Evolutionary conservation across 805 yeast genomes (phyloP).

Genomic region (Yarrowia bubula): DNA sequence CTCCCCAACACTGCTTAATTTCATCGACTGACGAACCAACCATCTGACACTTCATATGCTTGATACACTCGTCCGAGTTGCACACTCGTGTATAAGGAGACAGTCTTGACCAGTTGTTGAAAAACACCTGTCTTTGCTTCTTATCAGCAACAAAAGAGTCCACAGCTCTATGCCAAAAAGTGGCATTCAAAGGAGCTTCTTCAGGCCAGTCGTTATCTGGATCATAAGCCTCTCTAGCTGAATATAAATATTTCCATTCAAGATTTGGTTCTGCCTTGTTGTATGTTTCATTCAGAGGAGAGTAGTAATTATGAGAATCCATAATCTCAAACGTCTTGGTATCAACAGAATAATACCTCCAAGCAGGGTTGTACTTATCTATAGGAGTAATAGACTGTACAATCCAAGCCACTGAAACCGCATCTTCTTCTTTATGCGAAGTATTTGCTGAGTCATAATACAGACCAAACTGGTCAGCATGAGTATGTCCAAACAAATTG

Average conservation of each 20-base stretch:
- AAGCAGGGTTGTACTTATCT: slow-evolving; percentile 60
- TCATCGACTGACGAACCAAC: background rate
- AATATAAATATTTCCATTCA: slow-evolving; percentile 59
- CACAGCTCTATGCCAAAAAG: slow-evolving; percentile 54
- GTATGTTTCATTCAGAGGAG: slow-evolving; percentile 55
- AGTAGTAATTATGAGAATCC: slow-evolving; percentile 58
- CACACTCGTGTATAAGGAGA: background rate
- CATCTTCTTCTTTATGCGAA: slow-evolving; percentile 36
- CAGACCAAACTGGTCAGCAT: slow-evolving; percentile 62
- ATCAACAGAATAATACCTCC: slow-evolving; percentile 72
- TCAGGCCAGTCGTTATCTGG: slow-evolving; percentile 60
- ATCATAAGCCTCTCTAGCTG: slow-evolving; percentile 40
- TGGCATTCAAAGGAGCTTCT: slow-evolving; percentile 59
- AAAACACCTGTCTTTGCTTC: slow-evolving; percentile 1
- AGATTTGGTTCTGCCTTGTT: slow-evolving; percentile 42
- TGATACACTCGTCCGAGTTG: background rate
- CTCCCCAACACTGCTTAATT: background rate
- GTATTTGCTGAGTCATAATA: slow-evolving; percentile 49
- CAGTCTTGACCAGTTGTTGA: background rate
- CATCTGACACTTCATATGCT: background rate
- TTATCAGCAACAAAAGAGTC: slow-evolving; percentile 42
- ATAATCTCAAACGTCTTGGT: slow-evolving; percentile 56
- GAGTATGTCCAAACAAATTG: slow-evolving; percentile 70
- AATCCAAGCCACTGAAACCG: slow-evolving; percentile 60
- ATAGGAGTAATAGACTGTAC: slow-evolving; percentile 66